Percentiles rank a stretch among this genome's conserved stretches.
phyloP scores from a whole-genome alignment of 2,329 filamentous ascomycete genomes.

The Colletotrichum lentis region DNA sequence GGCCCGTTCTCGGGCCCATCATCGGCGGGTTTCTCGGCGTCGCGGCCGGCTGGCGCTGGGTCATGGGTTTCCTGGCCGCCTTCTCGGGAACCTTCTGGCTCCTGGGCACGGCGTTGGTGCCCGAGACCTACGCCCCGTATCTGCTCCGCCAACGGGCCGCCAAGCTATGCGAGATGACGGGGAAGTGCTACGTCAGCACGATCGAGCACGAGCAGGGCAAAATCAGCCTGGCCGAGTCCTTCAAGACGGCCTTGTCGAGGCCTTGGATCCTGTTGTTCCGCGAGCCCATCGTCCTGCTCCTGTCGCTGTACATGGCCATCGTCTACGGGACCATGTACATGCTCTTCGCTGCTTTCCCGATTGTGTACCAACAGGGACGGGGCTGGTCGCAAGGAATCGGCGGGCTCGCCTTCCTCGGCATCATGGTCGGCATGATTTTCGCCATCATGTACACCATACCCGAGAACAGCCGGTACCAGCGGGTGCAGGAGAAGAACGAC shows the following conservation, averaged over 20 bases:
- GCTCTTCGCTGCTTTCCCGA: slow-evolving; percentile 68
- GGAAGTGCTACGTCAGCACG: slow-evolving; percentile 40
- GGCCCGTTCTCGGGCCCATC: slow-evolving; percentile 70
- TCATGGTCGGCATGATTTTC: slow-evolving; percentile 70
- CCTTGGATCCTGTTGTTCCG: slow-evolving; percentile 74
- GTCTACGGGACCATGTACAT: slow-evolving; percentile 66
- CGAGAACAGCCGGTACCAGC: slow-evolving; percentile 55
- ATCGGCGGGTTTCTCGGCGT: slow-evolving; percentile 72
- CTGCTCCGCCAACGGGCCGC: slow-evolving; percentile 41
- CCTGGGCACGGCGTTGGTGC: slow-evolving; percentile 56
- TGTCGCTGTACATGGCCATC: slow-evolving; percentile 72
- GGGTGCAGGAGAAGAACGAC: slow-evolving; percentile 48
- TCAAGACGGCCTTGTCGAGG: slow-evolving; percentile 53
- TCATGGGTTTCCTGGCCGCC: slow-evolving; percentile 70
- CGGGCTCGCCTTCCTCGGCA: slow-evolving; percentile 72
- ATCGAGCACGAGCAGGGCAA: slow-evolving; percentile 59
- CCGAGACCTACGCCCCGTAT: slow-evolving; percentile 44
- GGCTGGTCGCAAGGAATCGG: slow-evolving; percentile 67
- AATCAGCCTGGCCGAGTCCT: slow-evolving; percentile 53
- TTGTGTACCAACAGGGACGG: slow-evolving; percentile 69
- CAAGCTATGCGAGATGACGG: slow-evolving; percentile 37
- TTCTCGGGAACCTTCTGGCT: slow-evolving; percentile 53
- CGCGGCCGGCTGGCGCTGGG: slow-evolving; percentile 73
- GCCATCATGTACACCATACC: slow-evolving; percentile 59
- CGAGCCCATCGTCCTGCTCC: slow-evolving; percentile 73